These are phyloP conservation scores for Euclidium syriacum DNA, from an alignment of 345 rosid species.

Conservation along the genomic window DNA sequence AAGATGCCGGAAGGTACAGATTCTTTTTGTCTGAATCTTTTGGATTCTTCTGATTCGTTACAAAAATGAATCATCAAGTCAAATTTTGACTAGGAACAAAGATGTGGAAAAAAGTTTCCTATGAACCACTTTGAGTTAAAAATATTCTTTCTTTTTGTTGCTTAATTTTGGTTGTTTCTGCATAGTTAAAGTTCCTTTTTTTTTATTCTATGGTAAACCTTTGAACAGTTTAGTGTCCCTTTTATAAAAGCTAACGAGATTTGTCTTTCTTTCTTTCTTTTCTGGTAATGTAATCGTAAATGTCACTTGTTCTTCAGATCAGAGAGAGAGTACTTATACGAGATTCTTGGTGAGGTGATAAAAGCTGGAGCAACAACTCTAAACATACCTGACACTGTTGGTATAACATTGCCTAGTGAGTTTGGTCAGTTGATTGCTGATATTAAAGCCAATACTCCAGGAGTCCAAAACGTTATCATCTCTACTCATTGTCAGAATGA, in stretches of 20 bases:
- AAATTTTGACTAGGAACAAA: no score
- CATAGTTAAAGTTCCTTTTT: neutral
- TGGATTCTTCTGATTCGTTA: no score
- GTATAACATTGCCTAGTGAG: constrained; percentile 56
- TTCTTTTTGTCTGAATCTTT: no score
- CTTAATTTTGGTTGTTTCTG: neutral
- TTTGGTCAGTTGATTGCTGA: constrained; percentile 76
- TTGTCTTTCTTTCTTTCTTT: no score
- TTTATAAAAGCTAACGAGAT: neutral
- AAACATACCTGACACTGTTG: constrained; percentile 83
- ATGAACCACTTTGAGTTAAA: no score
- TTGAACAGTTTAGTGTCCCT: neutral
- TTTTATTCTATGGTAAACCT: neutral
- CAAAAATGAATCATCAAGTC: no score
- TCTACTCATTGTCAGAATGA: constrained; percentile 97
- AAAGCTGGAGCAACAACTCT: constrained; percentile 83
- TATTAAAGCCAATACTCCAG: constrained; percentile 79
- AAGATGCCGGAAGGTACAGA: constrained; percentile 72
- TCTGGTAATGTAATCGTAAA: no score
- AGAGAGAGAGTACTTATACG: constrained; percentile 62
- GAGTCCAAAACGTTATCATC: constrained; percentile 70
- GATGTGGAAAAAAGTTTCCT: no score
- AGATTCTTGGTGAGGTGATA: constrained; percentile 68
- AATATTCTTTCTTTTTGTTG: no score
- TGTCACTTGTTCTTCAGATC: constrained; percentile 57